Percentiles rank a stretch among this genome's conserved stretches.
Evolutionary conservation across 208 protist genomes (phyloP).

Genomic region (Naegleria lovaniensis): DNA sequence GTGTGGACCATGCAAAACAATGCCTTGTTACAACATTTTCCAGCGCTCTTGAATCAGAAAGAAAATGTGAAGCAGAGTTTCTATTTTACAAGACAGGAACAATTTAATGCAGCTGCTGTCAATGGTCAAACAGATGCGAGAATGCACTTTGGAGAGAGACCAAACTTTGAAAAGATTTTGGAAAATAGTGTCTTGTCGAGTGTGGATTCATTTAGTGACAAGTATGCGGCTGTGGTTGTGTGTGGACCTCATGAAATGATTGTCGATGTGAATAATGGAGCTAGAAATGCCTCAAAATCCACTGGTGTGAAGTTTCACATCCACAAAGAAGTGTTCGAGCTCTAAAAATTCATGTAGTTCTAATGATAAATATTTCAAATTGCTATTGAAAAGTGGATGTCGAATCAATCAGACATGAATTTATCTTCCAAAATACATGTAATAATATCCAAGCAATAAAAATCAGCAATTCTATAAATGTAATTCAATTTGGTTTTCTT

Average conservation of each 20-base stretch:
- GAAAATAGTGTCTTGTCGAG: not conserved
- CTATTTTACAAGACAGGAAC: not conserved
- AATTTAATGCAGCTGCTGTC: not conserved
- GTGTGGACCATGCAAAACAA: not conserved
- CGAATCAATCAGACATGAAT: too few relatives aligned
- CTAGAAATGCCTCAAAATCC: too few relatives aligned
- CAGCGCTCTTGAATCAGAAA: not conserved
- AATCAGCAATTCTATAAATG: not conserved
- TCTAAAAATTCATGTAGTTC: not conserved
- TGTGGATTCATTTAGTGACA: too few relatives aligned
- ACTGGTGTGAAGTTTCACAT: not conserved
- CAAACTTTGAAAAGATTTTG: not conserved
- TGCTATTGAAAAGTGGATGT: too few relatives aligned
- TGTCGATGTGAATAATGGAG: not conserved
- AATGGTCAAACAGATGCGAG: not conserved
- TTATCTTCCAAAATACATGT: too few relatives aligned
- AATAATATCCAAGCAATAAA: not conserved
- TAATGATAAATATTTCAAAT: too few relatives aligned
- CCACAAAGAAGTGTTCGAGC: slow-evolving; percentile 3
- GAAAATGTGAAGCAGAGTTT: not conserved
- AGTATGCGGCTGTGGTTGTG: not conserved
- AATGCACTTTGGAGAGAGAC: not conserved
- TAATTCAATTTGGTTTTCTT: not conserved
- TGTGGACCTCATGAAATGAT: slow-evolving; percentile 5
- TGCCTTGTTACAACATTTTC: not conserved